Conservation (phyloP, 2,329 filamentous ascomycete species). For the Massarina eburnea region DNA sequence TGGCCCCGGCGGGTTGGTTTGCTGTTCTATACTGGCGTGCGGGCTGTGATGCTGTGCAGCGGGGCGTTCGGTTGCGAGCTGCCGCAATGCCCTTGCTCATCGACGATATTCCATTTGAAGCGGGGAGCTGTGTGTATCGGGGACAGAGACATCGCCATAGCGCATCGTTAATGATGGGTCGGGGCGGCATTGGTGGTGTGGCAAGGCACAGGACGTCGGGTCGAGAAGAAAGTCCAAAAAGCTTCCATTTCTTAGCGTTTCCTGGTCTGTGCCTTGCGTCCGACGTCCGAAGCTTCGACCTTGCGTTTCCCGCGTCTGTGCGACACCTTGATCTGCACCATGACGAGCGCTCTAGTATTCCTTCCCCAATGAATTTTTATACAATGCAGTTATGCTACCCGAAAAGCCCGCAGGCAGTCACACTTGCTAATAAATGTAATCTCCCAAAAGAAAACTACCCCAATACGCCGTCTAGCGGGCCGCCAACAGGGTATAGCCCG, state of each 20-base stretch:
- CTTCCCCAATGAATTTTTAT: no score
- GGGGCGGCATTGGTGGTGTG: slow-evolving; percentile 29
- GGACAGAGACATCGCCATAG: slow-evolving; percentile 41
- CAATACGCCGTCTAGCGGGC: not conserved
- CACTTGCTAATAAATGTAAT: not conserved
- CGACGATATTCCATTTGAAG: not conserved
- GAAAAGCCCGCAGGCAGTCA: not conserved
- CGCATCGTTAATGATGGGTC: slow-evolving; percentile 36
- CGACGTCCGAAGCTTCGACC: no score
- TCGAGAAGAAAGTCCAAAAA: not conserved
- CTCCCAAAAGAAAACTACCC: not conserved
- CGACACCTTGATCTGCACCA: no score
- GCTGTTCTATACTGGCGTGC: not conserved
- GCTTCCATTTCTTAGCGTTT: not conserved
- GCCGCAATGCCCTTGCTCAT: not conserved
- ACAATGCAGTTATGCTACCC: no score
- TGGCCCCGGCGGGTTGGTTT: not conserved
- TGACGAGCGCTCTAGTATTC: no score
- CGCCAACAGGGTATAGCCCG: slow-evolving; percentile 3
- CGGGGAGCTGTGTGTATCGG: slow-evolving; percentile 15
- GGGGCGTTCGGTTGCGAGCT: not conserved
- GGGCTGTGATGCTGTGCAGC: not conserved
- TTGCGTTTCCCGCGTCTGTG: no score
- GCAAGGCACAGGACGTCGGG: not conserved
- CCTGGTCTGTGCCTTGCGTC: not conserved